Percentiles rank a stretch among this genome's conserved stretches.
phyloP scores from a whole-genome alignment of 2,329 filamentous ascomycete species.

The Diaporthe helianthi region DNA sequence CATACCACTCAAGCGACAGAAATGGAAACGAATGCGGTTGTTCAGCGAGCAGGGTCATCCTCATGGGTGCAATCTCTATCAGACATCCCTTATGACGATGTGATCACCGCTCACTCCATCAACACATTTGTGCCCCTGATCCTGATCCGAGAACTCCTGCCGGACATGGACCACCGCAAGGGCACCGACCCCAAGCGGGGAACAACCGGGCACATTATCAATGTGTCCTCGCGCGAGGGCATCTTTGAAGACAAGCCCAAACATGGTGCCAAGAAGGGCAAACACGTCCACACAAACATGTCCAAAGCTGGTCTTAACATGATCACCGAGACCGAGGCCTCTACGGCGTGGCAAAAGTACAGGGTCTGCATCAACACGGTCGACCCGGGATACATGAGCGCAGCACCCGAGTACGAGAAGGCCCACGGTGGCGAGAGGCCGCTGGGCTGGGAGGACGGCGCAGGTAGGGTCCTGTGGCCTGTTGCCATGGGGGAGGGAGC shows the following conservation, averaged over 20 bases:
- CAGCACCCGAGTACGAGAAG: constrained; percentile 43
- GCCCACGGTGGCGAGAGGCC: constrained; percentile 41
- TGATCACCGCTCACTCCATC: constrained; percentile 47
- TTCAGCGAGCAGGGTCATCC: constrained; percentile 37
- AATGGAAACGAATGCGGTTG: background rate
- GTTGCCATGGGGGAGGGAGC: constrained; percentile 34
- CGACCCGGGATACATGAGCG: constrained; percentile 48
- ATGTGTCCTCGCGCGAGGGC: constrained; percentile 46
- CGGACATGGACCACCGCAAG: constrained; percentile 39
- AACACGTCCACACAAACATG: constrained; percentile 50
- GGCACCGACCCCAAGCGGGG: too few species aligned
- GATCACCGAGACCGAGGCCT: constrained; percentile 49
- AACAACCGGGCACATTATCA: background rate
- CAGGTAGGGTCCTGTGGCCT: constrained; percentile 46
- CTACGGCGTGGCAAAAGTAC: constrained; percentile 40
- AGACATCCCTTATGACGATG: constrained; percentile 48
- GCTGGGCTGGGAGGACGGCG: constrained; percentile 48
- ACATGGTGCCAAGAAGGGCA: constrained; percentile 40
- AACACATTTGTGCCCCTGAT: constrained; percentile 49
- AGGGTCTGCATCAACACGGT: constrained; percentile 48
- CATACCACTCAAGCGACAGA: background rate
- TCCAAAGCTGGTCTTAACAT: constrained; percentile 50
- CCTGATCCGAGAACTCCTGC: constrained; percentile 46
- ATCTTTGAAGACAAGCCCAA: constrained; percentile 40
- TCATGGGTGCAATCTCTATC: constrained; percentile 46